Conservation (phyloP, 495 filamentous ascomycete genomes). For the Aspergillus panamensis region DNA sequence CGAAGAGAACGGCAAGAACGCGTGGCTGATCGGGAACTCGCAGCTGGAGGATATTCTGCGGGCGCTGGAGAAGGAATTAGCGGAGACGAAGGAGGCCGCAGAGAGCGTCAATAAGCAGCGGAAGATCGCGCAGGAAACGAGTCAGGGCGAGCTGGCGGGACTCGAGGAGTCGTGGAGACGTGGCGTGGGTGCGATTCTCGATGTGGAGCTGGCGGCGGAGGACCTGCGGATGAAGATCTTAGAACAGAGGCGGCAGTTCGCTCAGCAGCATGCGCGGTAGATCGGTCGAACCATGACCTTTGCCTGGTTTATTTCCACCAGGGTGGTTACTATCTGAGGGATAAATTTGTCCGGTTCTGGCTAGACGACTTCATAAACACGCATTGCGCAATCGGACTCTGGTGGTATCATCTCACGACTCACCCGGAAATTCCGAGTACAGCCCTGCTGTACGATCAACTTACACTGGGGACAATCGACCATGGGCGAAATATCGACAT, state of each 20-base stretch:
- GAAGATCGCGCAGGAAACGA: slow-evolving; percentile 64
- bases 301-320: too few species aligned
- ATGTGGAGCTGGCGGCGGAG: slow-evolving; percentile 75
- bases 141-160: slow-evolving; percentile 60
- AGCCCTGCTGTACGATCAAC: too few species aligned
- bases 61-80: slow-evolving; percentile 73
- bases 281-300: background rate
- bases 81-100: slow-evolving; percentile 56
- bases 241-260: slow-evolving; percentile 45
- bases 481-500: too few species aligned
- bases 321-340: too few species aligned
- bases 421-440: too few species aligned
- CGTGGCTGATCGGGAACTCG: slow-evolving; percentile 82
- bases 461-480: too few species aligned
- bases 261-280: slow-evolving; percentile 37
- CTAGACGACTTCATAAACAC: too few species aligned
- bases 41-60: slow-evolving; percentile 70
- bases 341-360: too few species aligned
- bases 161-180: slow-evolving; percentile 71
- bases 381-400: too few species aligned
- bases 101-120: slow-evolving; percentile 70
- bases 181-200: slow-evolving; percentile 67
- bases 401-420: too few species aligned
- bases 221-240: slow-evolving; percentile 60
- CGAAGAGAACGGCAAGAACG: slow-evolving; percentile 79